Base-by-base conservation (phyloP, 371 early-diverging fungal species). In the Rhizopus sp. region DNA sequence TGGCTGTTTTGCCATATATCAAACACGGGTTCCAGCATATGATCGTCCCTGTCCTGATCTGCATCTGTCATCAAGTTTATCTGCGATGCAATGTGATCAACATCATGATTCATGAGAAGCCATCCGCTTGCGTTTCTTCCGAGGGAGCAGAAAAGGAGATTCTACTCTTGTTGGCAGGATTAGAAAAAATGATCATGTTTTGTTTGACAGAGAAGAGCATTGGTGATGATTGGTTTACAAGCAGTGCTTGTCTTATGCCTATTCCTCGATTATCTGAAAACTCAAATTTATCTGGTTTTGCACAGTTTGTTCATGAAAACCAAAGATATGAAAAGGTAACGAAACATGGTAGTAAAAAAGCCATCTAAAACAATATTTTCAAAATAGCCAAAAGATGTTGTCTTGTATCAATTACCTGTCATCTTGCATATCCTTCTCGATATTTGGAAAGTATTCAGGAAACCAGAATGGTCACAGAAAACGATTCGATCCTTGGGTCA, bases 111-210 rank as follows among this genome's bases (percentile, higher is more conserved):
- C 76, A 75, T 52, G 72, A 73, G 13, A 73, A 65, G 7, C 41
- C 54, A 13, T 30, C 39, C 5, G 17, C 46, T 0, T 46, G 44
- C 7, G 16, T 33, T n/a, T 50, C 49, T 31, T 15, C 4, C 30
- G 60, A 68, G 9, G 62, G 67, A 5, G 68, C 79, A 15, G 84
- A 81, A 50, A 75, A 75, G 51, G 86, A 88, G 47, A 66, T 82
- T 32, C 59, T 87, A 39, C 74, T 82, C 10, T 76, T 88, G 33
- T 63, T 90, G 55, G 70, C 76, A 38, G 88, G 88, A 8, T 57
- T 92, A 9, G 88, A 90, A 64, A 77, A 80, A 44, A 70, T 88
- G 35, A 48, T 88, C 29, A 73, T 81, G 58, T 88, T 83, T 57
- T 83, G 87, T 59, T 58, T 92, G 57, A 68, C 72, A 9, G 85